phyloP scores from a whole-genome alignment of 208 protist genomes.

The Acanthamoeba healyi region DNA sequence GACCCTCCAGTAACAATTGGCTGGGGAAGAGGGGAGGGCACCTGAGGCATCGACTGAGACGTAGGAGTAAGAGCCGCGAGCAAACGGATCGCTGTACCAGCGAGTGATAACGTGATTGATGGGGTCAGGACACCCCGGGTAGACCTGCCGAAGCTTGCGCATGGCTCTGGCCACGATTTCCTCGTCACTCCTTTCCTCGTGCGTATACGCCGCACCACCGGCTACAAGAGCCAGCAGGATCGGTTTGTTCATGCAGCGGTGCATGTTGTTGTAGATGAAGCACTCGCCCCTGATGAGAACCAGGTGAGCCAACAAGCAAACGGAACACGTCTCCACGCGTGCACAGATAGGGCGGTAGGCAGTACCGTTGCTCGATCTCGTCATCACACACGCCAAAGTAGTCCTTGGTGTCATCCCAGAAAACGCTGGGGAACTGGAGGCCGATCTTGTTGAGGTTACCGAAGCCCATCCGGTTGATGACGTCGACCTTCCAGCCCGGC shows the following conservation, averaged over 20 bases:
- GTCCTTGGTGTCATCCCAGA: constrained; percentile 73
- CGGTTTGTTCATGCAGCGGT: constrained; percentile 66
- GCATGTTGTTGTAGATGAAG: constrained; percentile 75
- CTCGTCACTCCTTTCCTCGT: constrained; percentile 36
- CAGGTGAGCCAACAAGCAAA: too few species aligned
- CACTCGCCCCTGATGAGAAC: constrained; percentile 48
- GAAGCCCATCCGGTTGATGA: constrained; percentile 72
- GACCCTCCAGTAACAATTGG: too few species aligned
- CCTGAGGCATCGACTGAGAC: constrained; percentile 64
- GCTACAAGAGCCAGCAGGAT: constrained; percentile 67
- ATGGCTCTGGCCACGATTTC: constrained; percentile 71
- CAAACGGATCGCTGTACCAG: constrained; percentile 50
- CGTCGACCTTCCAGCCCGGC: constrained; percentile 72
- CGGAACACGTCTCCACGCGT: too few species aligned
- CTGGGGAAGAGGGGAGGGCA: background rate
- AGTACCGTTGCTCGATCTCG: constrained; percentile 37
- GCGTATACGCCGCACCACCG: constrained; percentile 64
- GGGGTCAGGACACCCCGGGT: constrained; percentile 50
- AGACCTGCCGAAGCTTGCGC: constrained; percentile 52
- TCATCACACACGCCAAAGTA: constrained; percentile 72
- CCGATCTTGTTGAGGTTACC: constrained; percentile 74
- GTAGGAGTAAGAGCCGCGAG: constrained; percentile 68
- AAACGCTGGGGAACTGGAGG: constrained; percentile 46
- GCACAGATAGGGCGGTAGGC: too few species aligned
- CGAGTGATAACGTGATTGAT: constrained; percentile 59